These are phyloP conservation scores for Torulaspora microellipsoides DNA, from an alignment of 805 yeast genomes.

Conservation along the genomic window DNA sequence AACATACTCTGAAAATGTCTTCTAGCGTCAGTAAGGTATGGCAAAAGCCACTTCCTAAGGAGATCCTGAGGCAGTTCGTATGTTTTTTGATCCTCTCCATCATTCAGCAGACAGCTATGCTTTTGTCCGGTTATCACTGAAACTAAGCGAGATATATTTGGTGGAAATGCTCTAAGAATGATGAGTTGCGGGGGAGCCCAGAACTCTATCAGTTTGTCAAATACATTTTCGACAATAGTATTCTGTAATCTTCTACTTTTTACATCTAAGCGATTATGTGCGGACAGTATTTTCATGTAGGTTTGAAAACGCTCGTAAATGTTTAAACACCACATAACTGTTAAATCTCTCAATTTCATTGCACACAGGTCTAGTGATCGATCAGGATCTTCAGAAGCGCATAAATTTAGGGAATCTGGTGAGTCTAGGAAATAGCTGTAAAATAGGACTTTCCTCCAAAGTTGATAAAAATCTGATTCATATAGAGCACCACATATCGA, in stretches of 20 bases:
- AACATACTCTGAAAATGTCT: conserved; percentile 37
- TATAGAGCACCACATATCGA: conserved; percentile 19
- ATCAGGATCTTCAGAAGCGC: conserved; percentile 23
- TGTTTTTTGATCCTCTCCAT: background rate
- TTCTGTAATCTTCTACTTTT: conserved; percentile 15
- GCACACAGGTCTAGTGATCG: conserved; percentile 27
- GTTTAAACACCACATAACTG: conserved; percentile 29
- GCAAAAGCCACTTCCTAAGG: conserved; percentile 33
- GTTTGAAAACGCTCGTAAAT: conserved; percentile 21
- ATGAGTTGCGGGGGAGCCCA: conserved; percentile 58
- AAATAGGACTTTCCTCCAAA: conserved; percentile 29
- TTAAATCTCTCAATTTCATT: conserved; percentile 31
- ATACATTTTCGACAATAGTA: conserved; percentile 19
- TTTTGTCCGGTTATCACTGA: conserved; percentile 13
- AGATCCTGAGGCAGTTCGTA: conserved; percentile 13
- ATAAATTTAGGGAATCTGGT: conserved; percentile 18
- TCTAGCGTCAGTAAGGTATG: conserved; percentile 47
- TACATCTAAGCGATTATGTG: background rate
- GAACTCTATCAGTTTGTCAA: conserved; percentile 43
- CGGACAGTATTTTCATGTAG: conserved; percentile 8
- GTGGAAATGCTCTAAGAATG: conserved; percentile 42
- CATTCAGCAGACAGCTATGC: conserved; percentile 12
- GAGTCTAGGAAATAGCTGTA: conserved; percentile 25
- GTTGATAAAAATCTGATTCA: conserved; percentile 18
- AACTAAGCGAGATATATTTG: conserved; percentile 25